phyloP scores from a whole-genome alignment of 495 filamentous ascomycete genomes.

The Hypoxylon perforatum region DNA sequence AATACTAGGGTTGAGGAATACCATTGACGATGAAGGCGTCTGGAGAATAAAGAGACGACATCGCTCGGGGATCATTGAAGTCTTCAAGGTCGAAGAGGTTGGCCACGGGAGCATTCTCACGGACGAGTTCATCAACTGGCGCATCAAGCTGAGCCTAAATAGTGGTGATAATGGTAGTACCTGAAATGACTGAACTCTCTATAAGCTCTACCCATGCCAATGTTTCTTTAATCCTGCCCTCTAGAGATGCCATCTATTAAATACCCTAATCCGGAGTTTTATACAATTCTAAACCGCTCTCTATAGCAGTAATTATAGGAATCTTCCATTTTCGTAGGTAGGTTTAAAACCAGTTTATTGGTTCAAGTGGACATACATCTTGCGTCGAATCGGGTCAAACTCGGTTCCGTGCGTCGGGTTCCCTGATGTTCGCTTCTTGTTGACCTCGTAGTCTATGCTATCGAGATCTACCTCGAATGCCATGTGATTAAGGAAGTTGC shows the following conservation, averaged over 20 bases:
- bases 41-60: constrained; percentile 80
- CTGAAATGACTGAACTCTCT: constrained; percentile 13
- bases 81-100: constrained; percentile 75
- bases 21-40: constrained; percentile 75
- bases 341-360: constrained; percentile 1
- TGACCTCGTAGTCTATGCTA: constrained; percentile 45
- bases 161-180: constrained; percentile 18
- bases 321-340: background rate
- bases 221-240: background rate
- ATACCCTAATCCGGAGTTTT: constrained; percentile 27
- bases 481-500: constrained; percentile 66
- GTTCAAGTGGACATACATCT: constrained; percentile 48
- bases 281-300: constrained; percentile 8
- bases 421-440: constrained; percentile 35
- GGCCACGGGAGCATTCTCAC: constrained; percentile 83
- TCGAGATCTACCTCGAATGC: constrained; percentile 62
- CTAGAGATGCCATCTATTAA: constrained; percentile 32
- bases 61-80: constrained; percentile 69
- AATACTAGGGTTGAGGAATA: constrained; percentile 69
- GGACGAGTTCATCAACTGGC: constrained; percentile 78
- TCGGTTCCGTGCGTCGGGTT: constrained; percentile 33
- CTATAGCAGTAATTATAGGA: constrained; percentile 11
- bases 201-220: background rate
- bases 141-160: constrained; percentile 60
- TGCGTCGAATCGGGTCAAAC: constrained; percentile 59